These are phyloP conservation scores for Clavispora carvajalis DNA, from an alignment of 805 yeast genomes.

Conservation along the genomic window DNA sequence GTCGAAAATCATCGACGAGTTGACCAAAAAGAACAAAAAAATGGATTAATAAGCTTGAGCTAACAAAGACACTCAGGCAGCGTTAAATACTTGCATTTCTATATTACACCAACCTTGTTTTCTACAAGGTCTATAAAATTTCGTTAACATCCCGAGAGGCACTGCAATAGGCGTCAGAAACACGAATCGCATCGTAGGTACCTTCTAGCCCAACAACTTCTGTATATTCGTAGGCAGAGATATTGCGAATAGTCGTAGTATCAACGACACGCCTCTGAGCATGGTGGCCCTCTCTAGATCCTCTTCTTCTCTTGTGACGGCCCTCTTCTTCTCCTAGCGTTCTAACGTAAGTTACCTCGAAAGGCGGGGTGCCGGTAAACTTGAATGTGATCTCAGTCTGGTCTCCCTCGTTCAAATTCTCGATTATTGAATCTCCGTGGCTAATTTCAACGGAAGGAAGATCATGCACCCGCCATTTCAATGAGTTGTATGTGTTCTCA, in stretches of 20 bases:
- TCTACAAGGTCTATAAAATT: slow-evolving; percentile 3
- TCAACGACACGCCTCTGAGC: slow-evolving; percentile 34
- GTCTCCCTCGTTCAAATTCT: slow-evolving; percentile 92
- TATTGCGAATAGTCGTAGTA: slow-evolving; percentile 61
- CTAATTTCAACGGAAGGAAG: slow-evolving; percentile 75
- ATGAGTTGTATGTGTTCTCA: slow-evolving; percentile 26
- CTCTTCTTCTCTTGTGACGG: slow-evolving; percentile 9
- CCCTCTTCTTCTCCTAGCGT: slow-evolving; percentile 40
- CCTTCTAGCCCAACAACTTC: slow-evolving; percentile 85
- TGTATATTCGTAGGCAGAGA: slow-evolving; percentile 62
- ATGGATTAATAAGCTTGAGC: no score
- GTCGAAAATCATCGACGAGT: slow-evolving; percentile 10
- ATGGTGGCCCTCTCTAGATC: slow-evolving; percentile 5
- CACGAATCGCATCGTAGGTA: slow-evolving; percentile 84
- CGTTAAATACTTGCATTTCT: not conserved
- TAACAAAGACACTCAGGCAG: no score
- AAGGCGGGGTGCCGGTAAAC: slow-evolving; percentile 88
- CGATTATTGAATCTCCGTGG: slow-evolving; percentile 69
- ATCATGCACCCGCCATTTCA: slow-evolving; percentile 37
- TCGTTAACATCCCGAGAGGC: slow-evolving; percentile 16
- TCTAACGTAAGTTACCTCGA: slow-evolving; percentile 77
- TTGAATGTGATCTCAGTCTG: slow-evolving; percentile 80
- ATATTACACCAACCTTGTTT: slow-evolving; percentile 1
- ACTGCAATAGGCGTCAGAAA: slow-evolving; percentile 77
- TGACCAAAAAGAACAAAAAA: slow-evolving; percentile 7